phyloP scores from a whole-genome alignment of 2,329 filamentous ascomycete genomes.

The Venturiaceae sp. region DNA sequence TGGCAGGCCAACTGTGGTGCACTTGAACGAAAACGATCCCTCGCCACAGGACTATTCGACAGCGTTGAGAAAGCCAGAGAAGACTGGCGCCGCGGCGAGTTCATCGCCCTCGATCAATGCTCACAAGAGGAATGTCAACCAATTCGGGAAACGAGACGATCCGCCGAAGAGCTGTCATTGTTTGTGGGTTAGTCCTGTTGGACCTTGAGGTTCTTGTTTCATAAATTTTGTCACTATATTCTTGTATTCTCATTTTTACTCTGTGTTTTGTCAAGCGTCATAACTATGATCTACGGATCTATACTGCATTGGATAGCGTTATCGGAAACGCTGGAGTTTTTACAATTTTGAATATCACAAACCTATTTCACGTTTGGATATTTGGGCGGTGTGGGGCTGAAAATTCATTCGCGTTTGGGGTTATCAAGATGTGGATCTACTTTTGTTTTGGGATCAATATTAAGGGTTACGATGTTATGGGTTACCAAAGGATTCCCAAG shows the following conservation, averaged over 20 bases:
- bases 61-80: background rate
- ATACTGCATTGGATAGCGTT: background rate
- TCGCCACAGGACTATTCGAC: conserved; percentile 17
- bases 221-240: background rate
- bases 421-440: background rate
- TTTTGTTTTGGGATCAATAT: background rate
- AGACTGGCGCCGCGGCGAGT: background rate
- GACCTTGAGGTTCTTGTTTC: background rate
- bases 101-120: background rate
- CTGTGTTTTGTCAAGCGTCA: background rate
- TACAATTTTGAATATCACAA: background rate
- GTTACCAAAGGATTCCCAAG: background rate
- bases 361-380: too few relatives aligned
- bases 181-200: conserved; percentile 2
- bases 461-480: background rate
- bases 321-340: background rate
- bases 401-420: background rate
- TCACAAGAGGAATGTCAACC: background rate
- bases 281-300: background rate
- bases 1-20: conserved; percentile 25
- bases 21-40: conserved; percentile 31
- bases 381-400: background rate
- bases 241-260: background rate
- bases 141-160: conserved; percentile 4
- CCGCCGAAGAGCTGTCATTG: conserved; percentile 9